A percentile compares a stretch with the other conserved stretches of the same genome.
Conservation (phyloP, 2,329 filamentous ascomycete genomes). For the Penicillium sclerotigenum region DNA sequence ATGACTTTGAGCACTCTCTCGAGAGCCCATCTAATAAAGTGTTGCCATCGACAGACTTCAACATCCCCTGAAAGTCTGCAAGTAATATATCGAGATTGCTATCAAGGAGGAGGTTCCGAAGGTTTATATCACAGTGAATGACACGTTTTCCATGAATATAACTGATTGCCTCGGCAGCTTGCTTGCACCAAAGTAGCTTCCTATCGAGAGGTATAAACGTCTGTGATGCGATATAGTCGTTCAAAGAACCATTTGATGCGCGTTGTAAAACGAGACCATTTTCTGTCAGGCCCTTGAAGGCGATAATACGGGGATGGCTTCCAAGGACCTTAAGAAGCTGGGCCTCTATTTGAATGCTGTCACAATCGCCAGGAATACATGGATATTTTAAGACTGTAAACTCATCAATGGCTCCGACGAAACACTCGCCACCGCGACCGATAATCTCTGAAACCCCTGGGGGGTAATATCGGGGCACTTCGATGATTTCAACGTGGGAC, state of each 20-base stretch:
- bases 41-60: slow-evolving; percentile 8
- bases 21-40: slow-evolving; percentile 13
- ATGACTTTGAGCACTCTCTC: slow-evolving; percentile 12
- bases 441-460: slow-evolving; percentile 15
- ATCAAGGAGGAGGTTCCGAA: slow-evolving; percentile 2
- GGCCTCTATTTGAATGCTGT: slow-evolving; percentile 10
- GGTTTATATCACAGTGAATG: background rate
- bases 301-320: slow-evolving; percentile 13
- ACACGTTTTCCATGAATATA: slow-evolving; percentile 12
- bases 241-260: slow-evolving; percentile 7
- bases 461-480: slow-evolving; percentile 8
- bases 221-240: slow-evolving; percentile 7
- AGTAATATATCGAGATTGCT: slow-evolving; percentile 9
- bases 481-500: background rate
- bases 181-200: slow-evolving; percentile 17
- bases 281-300: slow-evolving; percentile 7
- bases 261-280: slow-evolving; percentile 13
- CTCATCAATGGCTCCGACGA: slow-evolving; percentile 10
- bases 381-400: slow-evolving; percentile 16
- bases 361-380: background rate
- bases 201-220: background rate
- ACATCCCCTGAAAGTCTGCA: slow-evolving; percentile 16
- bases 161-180: slow-evolving; percentile 19
- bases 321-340: slow-evolving; percentile 12
- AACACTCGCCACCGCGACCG: slow-evolving; percentile 9